Base-by-base conservation (phyloP, 495 filamentous ascomycete genomes). In the Aspergillus egyptiacus region DNA sequence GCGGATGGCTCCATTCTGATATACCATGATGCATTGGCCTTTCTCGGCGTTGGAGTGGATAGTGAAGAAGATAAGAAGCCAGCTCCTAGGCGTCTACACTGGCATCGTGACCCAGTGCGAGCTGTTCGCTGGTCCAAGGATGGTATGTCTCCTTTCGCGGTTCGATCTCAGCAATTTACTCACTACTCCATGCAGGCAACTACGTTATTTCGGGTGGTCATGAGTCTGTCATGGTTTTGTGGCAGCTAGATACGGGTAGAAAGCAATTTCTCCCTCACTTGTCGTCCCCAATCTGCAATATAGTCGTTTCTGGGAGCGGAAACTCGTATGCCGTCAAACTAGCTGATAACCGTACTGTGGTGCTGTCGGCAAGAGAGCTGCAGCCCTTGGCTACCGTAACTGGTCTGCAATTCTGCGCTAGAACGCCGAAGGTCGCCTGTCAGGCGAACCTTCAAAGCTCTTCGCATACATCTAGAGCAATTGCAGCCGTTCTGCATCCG, bases 141-240 rank as follows among this genome's bases (percentile, higher is more conserved):
- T 75, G 94, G 93, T 93, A 78, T 56, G 80, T 44, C 23, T 7
- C 19, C 32, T 27, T 10, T 35, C 25, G 25, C 15, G n/a, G 18
- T 25, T 2, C 19, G 13, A 10, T 31, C 30, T 18, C 35, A 61
- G 43, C 14, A 15, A 40, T 6, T 46, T 17, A 34, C 58, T 51
- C 20, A 50, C 48, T 22, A 14, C 20, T 11, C 10, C 10, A 35
- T 43, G 17, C 44, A 96, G 90, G 91, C n/a, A 91, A 96, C 57
- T 98, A 98, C 60, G 64, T 97, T 25, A 83, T 98, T 25, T 97
- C 93, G 32, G 93, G 93, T 49, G 94, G 93, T 8, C 76, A 80
- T 10, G 93, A 97, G 65, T 89, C 88, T 1, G 89, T 93, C 4
- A 69, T 99, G 39, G 86, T 96, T 13, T 67, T 96, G n/a, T 99